phyloP scores from a whole-genome alignment of 73 alveolate genomes.

The Symbiodinium natans region DNA sequence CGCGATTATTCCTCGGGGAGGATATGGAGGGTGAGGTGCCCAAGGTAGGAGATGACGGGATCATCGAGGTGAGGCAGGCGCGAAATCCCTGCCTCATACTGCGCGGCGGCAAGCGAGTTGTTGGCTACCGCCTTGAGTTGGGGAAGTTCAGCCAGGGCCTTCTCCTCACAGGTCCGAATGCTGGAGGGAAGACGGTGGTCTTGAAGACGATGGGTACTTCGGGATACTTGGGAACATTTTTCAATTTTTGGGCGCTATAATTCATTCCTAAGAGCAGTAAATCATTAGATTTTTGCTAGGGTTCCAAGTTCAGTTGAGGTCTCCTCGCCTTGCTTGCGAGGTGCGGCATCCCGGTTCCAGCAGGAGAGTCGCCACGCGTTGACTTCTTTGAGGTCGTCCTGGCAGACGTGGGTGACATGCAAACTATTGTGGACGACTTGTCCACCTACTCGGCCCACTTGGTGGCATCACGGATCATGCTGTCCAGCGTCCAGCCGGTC shows the following conservation, averaged over 20 bases:
- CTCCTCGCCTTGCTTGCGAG: no score
- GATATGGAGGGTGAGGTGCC: conserved; percentile 94
- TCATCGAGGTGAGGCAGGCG: conserved; percentile 66
- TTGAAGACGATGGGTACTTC: conserved; percentile 67
- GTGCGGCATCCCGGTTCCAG: conserved; percentile 90
- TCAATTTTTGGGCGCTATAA: no score
- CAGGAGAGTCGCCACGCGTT: conserved; percentile 84
- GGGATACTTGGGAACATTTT: no score
- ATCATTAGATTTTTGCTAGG: no score
- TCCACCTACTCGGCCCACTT: conserved; percentile 88
- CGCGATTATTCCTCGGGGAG: conserved; percentile 84
- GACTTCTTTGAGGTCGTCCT: conserved; percentile 93
- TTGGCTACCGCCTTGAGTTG: conserved; percentile 84
- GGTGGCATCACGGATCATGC: conserved; percentile 91
- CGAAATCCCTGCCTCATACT: conserved; percentile 84
- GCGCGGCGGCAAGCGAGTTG: conserved; percentile 78
- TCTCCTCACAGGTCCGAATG: conserved; percentile 82
- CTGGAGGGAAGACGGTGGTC: conserved; percentile 93
- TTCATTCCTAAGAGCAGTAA: no score
- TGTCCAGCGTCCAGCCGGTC: conserved; percentile 12
- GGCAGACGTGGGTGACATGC: conserved; percentile 94
- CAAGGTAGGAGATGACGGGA: conserved; percentile 77
- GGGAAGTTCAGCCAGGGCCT: conserved; percentile 46
- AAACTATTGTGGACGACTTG: conserved; percentile 84
- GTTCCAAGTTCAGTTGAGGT: no score